Percentiles rank a stretch among this genome's conserved stretches.
Evolutionary conservation across 2,329 filamentous ascomycete species (phyloP).

Genomic region (Paecilomyces fulvus): DNA sequence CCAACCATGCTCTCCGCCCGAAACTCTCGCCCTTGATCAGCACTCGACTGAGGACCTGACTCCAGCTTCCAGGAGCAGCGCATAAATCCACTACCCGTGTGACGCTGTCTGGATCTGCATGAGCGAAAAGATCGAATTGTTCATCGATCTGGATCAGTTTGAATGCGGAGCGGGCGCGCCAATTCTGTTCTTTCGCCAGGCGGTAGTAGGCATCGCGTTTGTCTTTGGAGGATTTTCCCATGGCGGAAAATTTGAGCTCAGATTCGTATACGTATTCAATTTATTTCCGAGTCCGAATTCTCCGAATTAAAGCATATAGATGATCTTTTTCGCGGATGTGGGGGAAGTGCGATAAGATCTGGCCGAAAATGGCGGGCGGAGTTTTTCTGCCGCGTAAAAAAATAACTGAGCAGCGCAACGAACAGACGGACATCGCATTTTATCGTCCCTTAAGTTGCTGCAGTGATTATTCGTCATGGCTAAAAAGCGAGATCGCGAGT

Average conservation of each 20-base stretch:
- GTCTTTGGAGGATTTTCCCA: slow-evolving; percentile 98
- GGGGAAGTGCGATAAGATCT: slow-evolving; percentile 28
- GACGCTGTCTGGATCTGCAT: slow-evolving; percentile 54
- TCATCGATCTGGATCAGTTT: slow-evolving; percentile 93
- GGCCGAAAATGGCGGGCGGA: slow-evolving; percentile 15
- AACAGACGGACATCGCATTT: not conserved
- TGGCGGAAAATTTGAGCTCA: slow-evolving; percentile 26
- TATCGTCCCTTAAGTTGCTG: not conserved
- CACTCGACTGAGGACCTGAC: slow-evolving; percentile 86
- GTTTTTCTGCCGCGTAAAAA: slow-evolving; percentile 9
- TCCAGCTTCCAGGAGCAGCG: slow-evolving; percentile 94
- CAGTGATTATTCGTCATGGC: slow-evolving; percentile 18
- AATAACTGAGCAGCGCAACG: not conserved
- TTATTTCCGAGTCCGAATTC: not conserved
- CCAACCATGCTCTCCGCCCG: slow-evolving; percentile 76
- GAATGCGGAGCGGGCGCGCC: slow-evolving; percentile 92
- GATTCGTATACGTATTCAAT: not conserved
- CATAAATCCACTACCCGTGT: slow-evolving; percentile 92
- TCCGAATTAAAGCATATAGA: not conserved
- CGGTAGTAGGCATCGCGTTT: slow-evolving; percentile 98
- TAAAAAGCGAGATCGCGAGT: slow-evolving; percentile 27
- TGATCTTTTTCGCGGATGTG: slow-evolving; percentile 14
- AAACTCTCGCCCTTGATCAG: slow-evolving; percentile 91
- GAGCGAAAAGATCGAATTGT: slow-evolving; percentile 89
- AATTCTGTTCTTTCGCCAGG: slow-evolving; percentile 96